Base-by-base conservation (phyloP, 768 basidiomycete genomes). In the Leccinum fibrillosum region DNA sequence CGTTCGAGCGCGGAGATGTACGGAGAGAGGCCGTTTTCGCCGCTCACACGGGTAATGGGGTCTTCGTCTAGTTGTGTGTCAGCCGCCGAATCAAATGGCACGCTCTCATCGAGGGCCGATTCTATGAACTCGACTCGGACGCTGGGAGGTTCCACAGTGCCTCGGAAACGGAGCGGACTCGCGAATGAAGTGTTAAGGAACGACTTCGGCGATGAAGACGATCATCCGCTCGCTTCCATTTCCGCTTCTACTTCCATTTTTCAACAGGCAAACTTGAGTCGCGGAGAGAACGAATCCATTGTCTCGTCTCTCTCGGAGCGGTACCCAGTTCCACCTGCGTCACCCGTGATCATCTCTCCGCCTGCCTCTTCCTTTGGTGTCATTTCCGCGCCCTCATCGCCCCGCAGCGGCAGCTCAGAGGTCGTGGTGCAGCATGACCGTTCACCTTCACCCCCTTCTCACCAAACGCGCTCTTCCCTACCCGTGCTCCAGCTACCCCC, bases 271-370 rank as follows among this genome's bases (percentile, higher is more conserved):
- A 48, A 45, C 15, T 10, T 45, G 10, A 47, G 51, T 45, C 19
- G 25, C 2, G 49, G 44, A 37, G 30, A 10, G 11, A 56, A 59
- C 2, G 58, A 0, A 15, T 65, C 64, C 1, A 8, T 60, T 30
- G 37, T 72, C n/a, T 63, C 64, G 2, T 72, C 71, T 17, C 64
- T 72, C 8, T 72, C 71, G 7, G 68, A 72, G 42, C 66, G 71
- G 13, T 72, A 72, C 52, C 72, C 71, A 13, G 66, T 64, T 8
- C 64, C 72, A 12, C 62, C 61, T 5, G 65, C 72, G 1, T 67
- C 72, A 0, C 71, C 72, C 3, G 61, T 73, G 1, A n/a, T 72
- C 5, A 25, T 69, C 15, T 72, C 71, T 19, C 64, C 69, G 0
- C 62, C 71, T 19, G 30, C 48, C 4, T 71, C 67, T 6, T 71